Percentiles rank a stretch among this genome's conserved stretches.
phyloP scores from a whole-genome alignment of 768 basidiomycete genomes.

The Suillus tomentosus region DNA sequence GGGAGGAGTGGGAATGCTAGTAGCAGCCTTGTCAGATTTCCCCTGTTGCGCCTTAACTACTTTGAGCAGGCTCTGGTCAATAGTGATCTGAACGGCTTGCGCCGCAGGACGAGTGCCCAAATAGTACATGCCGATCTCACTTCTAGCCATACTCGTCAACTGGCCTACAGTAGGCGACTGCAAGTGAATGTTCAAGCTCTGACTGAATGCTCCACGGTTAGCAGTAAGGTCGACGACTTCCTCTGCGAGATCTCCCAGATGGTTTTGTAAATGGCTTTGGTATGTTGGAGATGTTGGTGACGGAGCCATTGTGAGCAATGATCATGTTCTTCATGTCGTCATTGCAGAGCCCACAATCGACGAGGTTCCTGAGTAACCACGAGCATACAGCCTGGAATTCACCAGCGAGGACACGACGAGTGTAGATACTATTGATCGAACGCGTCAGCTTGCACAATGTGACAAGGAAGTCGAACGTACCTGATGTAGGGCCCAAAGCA shows the following conservation, averaged over 20 bases:
- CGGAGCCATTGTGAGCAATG: conserved; percentile 91
- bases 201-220: conserved; percentile 95
- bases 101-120: conserved; percentile 93
- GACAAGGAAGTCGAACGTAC: conserved; percentile 38
- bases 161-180: conserved; percentile 88
- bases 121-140: conserved; percentile 98
- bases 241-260: conserved; percentile 99
- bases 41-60: too few species aligned
- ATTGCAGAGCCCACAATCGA: conserved; percentile 93
- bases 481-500: conserved; percentile 99
- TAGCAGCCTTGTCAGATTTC: too few species aligned
- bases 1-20: too few species aligned
- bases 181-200: conserved; percentile 92
- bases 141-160: conserved; percentile 98
- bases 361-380: conserved; percentile 97
- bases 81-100: conserved; percentile 50
- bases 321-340: conserved; percentile 99
- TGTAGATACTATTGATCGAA: conserved; percentile 85
- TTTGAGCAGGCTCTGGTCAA: too few species aligned
- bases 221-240: conserved; percentile 96
- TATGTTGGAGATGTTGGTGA: conserved; percentile 86
- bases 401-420: conserved; percentile 95
- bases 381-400: conserved; percentile 99
- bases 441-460: conserved; percentile 13
- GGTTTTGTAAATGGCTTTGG: conserved; percentile 88